Conservation (phyloP, 306 rosid genomes). For the Trifolium dubium region DNA sequence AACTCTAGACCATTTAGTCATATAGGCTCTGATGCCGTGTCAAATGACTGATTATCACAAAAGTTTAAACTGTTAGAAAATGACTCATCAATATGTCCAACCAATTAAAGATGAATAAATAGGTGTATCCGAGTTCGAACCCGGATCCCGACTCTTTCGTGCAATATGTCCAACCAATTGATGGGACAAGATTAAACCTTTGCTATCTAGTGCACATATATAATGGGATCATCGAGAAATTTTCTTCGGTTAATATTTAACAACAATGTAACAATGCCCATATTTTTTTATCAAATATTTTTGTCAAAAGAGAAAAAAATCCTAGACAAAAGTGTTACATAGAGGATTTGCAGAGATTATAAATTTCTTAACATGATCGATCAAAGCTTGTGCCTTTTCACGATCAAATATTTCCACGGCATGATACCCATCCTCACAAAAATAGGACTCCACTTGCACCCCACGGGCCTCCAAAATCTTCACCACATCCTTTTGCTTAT, state of each 20-base stretch:
- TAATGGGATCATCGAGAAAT: background rate
- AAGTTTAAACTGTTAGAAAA: no score
- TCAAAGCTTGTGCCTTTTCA: constrained; percentile 43
- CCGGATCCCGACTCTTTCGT: no score
- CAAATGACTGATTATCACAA: no score
- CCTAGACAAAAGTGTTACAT: background rate
- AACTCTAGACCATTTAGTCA: no score
- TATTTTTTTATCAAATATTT: background rate
- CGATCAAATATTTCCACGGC: constrained; percentile 65
- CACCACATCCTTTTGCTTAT: constrained; percentile 61
- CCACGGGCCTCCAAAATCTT: constrained; percentile 57
- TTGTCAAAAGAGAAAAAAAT: background rate
- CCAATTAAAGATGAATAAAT: no score
- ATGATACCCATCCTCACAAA: constrained; percentile 61
- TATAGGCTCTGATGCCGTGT: no score
- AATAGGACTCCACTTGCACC: constrained; percentile 50
- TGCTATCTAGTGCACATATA: no score
- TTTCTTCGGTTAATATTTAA: no score
- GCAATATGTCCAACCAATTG: no score
- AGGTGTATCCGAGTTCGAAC: no score
- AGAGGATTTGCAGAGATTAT: constrained; percentile 32
- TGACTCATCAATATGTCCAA: no score
- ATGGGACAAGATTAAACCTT: no score
- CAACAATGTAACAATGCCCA: background rate
- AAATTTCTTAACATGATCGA: constrained; percentile 42